phyloP scores from a whole-genome alignment of 352 stramenopile species.

The Globisporangium cederbergense region DNA sequence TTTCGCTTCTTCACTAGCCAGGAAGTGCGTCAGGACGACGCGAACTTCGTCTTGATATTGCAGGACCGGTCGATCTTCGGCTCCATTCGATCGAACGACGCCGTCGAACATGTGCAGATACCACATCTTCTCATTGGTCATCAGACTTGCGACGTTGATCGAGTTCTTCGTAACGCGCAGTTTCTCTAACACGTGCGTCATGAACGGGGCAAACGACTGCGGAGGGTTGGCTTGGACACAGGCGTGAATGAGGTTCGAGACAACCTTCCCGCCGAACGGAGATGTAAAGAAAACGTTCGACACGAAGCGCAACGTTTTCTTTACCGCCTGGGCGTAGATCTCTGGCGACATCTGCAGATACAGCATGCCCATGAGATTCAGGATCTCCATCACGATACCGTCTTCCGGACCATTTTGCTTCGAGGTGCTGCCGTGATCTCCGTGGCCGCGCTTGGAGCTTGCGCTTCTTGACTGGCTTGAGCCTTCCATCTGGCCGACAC shows the following conservation, averaged over 20 bases:
- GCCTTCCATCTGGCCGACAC: constrained; percentile 34
- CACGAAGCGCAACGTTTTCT: constrained; percentile 54
- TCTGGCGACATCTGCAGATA: constrained; percentile 61
- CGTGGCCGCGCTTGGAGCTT: constrained; percentile 16
- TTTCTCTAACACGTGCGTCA: constrained; percentile 46
- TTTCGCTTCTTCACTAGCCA: constrained; percentile 46
- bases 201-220: constrained; percentile 39
- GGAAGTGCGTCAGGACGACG: constrained; percentile 41
- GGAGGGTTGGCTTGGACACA: constrained; percentile 42
- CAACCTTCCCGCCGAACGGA: constrained; percentile 53
- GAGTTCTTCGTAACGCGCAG: constrained; percentile 32
- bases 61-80: constrained; percentile 27
- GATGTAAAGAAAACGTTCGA: constrained; percentile 61
- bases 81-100: constrained; percentile 39
- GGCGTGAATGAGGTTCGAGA: constrained; percentile 48
- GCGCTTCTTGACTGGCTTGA: constrained; percentile 19
- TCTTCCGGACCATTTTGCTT: constrained; percentile 36
- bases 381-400: constrained; percentile 46
- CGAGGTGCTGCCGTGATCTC: constrained; percentile 16
- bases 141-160: constrained; percentile 31
- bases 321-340: constrained; percentile 50
- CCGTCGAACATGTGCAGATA: constrained; percentile 55
- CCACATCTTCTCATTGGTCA: constrained; percentile 69
- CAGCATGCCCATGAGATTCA: constrained; percentile 58
- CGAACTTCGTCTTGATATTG: constrained; percentile 34